Base-by-base conservation (phyloP, 2,329 filamentous ascomycete species). In the Phaeosphaeriaceae sp. region DNA sequence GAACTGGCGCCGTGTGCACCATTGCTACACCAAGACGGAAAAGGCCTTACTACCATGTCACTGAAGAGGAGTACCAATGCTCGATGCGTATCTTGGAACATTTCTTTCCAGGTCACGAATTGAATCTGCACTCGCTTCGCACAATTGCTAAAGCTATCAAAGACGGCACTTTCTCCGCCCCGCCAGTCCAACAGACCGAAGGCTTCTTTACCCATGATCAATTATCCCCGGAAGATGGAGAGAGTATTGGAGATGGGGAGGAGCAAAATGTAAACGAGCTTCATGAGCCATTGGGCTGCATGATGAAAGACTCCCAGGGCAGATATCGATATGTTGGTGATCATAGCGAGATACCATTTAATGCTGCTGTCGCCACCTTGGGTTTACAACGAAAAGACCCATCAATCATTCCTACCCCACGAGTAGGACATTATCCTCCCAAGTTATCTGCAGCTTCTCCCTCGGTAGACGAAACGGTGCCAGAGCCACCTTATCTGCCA, bases 31-130 rank as follows among this genome's bases (percentile, higher is more conserved):
- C 69, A 36, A 62, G 71, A 35, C 54, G 68, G 28, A 73, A 73
- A 45, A 60, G 71, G 8, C 71, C 71, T 6, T 73, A 71, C 50
- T 73, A 73, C 49, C 71, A 73, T 64, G 71, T 73, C 18, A 73
- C 71, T 18, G 71, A 73, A 46, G 71, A 73, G 41, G 71, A 73
- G 47, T 73, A 73, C 32, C 68, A 71, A 43, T 70, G 70, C 36
- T 67, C 69, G 2, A 68, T 72, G 63, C 64, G 67, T 21, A 73
- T 73, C 38, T 56, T 73, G 6, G 67, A 71, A 41, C 61, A 70
- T 43, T 69, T 72, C 52, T 72, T 73, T 36, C 71, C 68, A 11
- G 69, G 69, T 11, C 64, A 63, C 39, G 68, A 73, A 38, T 55
- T 73, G 15, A 73, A 72, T 43, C 57, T 73, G 7, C 61, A 67